Evolutionary conservation across 2,329 filamentous ascomycete species (phyloP), one percentile per base, ranked within the genome.

Genomic region (Aspergillus sp.): DNA sequence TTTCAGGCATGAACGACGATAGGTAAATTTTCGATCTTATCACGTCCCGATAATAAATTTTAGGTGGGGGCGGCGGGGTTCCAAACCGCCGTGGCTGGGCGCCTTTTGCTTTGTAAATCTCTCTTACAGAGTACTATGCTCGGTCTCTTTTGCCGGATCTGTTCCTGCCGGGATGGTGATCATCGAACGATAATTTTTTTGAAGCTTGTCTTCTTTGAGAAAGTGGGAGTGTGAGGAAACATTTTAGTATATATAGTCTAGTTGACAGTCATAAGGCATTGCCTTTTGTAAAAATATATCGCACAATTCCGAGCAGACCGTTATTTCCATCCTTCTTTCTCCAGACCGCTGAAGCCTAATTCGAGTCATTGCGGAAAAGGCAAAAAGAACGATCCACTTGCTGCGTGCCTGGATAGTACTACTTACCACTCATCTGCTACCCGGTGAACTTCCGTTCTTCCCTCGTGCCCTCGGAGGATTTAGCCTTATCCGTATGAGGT

Each of bases 31-130:
- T 66, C 63, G 69, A 74, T 74, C 73, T 75, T 75, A 74, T 75
- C 70, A 61, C 57, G 25, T 51, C 59, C 55, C 60, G 68, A 69
- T 69, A 68, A 69, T 69, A 73, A 74, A 66, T 74, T 75, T 75
- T 73, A 69, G 72, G 73, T 73, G 72, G 73, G 72, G 71, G 71
- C 32, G 70, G 71, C 68, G 72, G 72, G 73, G 65, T 60, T 54
- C 56, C 54, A 43, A 36, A 36, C 23, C 49, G 57, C 58, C 57
- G 61, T 61, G 59, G 58, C 66, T 66, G 63, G 60, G 57, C 64
- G 55, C 57, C 52, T 47, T 58, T 60, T 65, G 58, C 57, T 59
- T 60, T 55, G 45, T 25, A 54, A 61, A 60, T 63, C 50, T 47
- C 10, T 32, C 10, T 32, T 12, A 32, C 30, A 32, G 10, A 32